phyloP scores from a whole-genome alignment of 139 green algal genomes.

The Dunaliella primolecta region DNA sequence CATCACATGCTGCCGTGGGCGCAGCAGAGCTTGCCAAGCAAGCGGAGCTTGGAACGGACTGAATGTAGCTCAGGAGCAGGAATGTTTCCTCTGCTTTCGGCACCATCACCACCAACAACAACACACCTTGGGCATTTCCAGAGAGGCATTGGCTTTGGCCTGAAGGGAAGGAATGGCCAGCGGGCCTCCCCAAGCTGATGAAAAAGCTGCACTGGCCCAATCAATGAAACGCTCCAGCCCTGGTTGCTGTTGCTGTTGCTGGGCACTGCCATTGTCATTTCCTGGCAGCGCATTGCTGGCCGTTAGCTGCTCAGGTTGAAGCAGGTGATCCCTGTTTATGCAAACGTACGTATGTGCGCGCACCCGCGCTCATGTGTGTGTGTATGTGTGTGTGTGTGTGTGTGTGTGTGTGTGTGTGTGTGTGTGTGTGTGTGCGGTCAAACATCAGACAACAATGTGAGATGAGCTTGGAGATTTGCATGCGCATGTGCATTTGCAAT shows the following conservation, averaged over 20 bases:
- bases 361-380: neutral
- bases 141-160: neutral
- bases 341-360: neutral
- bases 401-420: neutral
- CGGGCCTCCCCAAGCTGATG: neutral
- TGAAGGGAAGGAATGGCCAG: neutral
- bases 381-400: neutral
- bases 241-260: neutral
- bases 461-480: too few relatives aligned
- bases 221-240: neutral
- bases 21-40: too few relatives aligned
- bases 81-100: too few relatives aligned
- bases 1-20: too few relatives aligned
- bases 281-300: too few relatives aligned
- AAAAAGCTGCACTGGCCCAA: neutral
- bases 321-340: neutral
- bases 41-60: too few relatives aligned
- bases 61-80: too few relatives aligned
- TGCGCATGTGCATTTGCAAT: too few relatives aligned
- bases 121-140: neutral
- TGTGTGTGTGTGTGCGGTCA: neutral
- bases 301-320: neutral
- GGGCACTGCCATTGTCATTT: neutral
- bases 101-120: too few relatives aligned
- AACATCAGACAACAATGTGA: too few relatives aligned